These are phyloP conservation scores for Nectriaceae sp. DNA, from an alignment of 2,329 filamentous ascomycete genomes.

Conservation along the genomic window DNA sequence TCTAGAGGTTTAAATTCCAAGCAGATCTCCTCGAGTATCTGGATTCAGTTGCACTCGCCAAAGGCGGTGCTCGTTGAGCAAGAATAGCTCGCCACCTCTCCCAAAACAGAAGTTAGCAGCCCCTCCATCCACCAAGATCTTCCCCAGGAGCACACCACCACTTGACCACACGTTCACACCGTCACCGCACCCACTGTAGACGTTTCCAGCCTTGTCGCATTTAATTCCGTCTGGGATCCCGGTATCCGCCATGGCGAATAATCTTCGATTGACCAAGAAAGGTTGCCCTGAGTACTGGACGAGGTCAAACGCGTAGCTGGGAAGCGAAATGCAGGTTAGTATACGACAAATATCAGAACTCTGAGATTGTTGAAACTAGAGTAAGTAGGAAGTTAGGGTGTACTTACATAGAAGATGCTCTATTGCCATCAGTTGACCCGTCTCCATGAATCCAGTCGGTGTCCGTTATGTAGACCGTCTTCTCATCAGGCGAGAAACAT, in stretches of 20 bases:
- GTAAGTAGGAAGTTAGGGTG: too few species aligned
- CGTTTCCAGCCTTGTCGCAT: conserved; percentile 47
- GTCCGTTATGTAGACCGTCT: conserved; percentile 48
- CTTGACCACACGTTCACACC: conserved; percentile 51
- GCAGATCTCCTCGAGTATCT: conserved; percentile 20
- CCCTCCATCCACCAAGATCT: conserved; percentile 43
- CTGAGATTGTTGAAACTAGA: too few species aligned
- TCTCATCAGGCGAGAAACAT: conserved; percentile 47
- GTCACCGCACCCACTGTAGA: conserved; percentile 52
- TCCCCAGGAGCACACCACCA: conserved; percentile 47
- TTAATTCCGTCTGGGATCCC: conserved; percentile 52
- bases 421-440: conserved; percentile 30
- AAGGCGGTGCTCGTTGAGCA: conserved; percentile 49
- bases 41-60: conserved; percentile 35
- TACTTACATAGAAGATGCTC: conserved; percentile 30
- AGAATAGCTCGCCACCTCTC: conserved; percentile 42
- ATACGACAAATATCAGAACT: too few species aligned
- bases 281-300: conserved; percentile 29
- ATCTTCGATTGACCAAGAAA: conserved; percentile 47
- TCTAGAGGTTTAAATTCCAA: conserved; percentile 10
- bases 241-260: conserved; percentile 51
- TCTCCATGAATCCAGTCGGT: conserved; percentile 38
- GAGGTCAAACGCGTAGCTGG: conserved; percentile 40
- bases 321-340: not conserved
- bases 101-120: conserved; percentile 52